Conservation (phyloP, 2,329 filamentous ascomycete species). For the Coniochaeta prunicola region DNA sequence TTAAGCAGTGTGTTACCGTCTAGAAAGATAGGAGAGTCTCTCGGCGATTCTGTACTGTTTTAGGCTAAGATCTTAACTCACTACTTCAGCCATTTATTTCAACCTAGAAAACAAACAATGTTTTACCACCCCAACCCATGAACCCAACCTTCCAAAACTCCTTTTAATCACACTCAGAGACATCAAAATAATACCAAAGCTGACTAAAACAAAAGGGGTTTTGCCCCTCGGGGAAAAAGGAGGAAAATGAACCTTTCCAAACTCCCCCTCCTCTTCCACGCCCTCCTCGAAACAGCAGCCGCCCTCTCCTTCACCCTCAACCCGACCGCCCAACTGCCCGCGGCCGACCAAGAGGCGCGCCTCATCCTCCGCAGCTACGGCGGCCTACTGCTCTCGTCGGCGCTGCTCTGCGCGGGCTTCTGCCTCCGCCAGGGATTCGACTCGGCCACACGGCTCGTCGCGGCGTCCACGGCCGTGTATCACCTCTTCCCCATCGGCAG, state of each 20-base stretch:
- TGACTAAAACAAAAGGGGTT: neutral
- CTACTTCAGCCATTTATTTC: neutral
- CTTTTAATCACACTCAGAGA: no score
- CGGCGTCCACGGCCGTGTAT: conserved; percentile 36
- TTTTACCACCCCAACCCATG: neutral
- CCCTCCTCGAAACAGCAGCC: conserved; percentile 17
- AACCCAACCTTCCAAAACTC: neutral
- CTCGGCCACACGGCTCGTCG: conserved; percentile 23
- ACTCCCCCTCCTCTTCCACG: conserved; percentile 1
- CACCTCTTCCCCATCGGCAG: conserved; percentile 40
- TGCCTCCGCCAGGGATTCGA: conserved; percentile 22
- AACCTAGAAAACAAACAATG: neutral
- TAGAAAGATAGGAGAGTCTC: neutral
- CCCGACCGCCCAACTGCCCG: conserved; percentile 33
- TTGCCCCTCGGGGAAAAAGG: neutral
- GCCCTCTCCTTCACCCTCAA: conserved; percentile 36
- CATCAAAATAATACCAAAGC: no score
- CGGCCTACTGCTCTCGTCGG: conserved; percentile 36
- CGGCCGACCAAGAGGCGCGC: conserved; percentile 23
- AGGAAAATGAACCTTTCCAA: neutral
- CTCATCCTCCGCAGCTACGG: conserved; percentile 41
- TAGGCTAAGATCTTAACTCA: neutral
- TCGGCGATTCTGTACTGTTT: neutral
- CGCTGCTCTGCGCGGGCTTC: conserved; percentile 33
- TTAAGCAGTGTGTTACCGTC: neutral